These are phyloP conservation scores for Stenogyne calaminthoides DNA, from an alignment of 305 asterid species.

Conservation along the genomic window DNA sequence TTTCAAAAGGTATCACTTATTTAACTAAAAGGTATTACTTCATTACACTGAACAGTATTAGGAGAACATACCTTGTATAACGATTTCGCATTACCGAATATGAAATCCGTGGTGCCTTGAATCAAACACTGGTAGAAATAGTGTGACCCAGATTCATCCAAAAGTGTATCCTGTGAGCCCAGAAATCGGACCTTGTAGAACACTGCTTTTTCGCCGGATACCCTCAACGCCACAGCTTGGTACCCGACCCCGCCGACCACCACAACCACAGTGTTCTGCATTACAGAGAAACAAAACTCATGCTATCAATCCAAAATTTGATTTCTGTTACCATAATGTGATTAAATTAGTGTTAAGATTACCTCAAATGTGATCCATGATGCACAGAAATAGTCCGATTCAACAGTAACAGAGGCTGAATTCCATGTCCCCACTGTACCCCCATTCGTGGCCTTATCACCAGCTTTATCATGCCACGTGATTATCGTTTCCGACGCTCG, in stretches of 20 bases:
- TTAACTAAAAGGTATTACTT: no score
- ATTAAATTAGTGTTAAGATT: background rate
- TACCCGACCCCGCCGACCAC: conserved; percentile 40
- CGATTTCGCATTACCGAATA: conserved; percentile 74
- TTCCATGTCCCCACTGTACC: conserved; percentile 58
- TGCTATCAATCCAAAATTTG: background rate
- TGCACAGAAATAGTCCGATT: conserved; percentile 75
- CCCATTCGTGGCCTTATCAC: conserved; percentile 46
- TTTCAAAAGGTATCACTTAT: no score
- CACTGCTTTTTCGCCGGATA: conserved; percentile 64
- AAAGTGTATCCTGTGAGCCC: conserved; percentile 80
- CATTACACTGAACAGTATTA: no score
- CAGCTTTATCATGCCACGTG: conserved; percentile 79
- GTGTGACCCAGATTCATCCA: conserved; percentile 70
- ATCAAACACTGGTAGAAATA: conserved; percentile 63
- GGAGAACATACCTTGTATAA: conserved; percentile 50
- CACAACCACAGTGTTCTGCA: conserved; percentile 23
- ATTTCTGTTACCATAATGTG: background rate
- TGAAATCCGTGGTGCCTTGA: conserved; percentile 80
- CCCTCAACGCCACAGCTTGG: conserved; percentile 80
- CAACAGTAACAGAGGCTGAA: conserved; percentile 66
- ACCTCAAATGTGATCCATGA: conserved; percentile 73
- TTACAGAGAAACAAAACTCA: background rate
- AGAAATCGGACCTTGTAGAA: conserved; percentile 62
- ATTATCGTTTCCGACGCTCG: conserved; percentile 51